Percentiles rank a stretch among this genome's conserved stretches.
Evolutionary conservation across 2,329 filamentous ascomycete genomes (phyloP).

Genomic region (Colletotrichum liaoningense): DNA sequence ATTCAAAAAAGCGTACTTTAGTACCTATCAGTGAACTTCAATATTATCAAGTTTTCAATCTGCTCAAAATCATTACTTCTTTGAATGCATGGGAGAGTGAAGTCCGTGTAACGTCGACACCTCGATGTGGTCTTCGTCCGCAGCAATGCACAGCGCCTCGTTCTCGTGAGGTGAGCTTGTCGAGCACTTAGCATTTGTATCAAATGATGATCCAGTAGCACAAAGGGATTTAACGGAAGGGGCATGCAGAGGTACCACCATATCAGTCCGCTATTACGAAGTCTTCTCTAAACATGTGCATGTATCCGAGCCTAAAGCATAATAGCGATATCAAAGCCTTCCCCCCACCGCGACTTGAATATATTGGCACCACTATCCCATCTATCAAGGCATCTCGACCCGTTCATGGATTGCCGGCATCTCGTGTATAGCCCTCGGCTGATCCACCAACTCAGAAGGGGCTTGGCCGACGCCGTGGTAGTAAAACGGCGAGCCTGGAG

Average conservation of each 20-base stretch:
- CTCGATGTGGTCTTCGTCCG: no score
- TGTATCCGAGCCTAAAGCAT: neutral
- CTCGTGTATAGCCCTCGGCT: constrained; percentile 14
- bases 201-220: neutral
- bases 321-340: neutral
- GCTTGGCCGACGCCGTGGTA: neutral
- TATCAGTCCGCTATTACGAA: neutral
- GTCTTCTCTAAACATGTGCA: neutral
- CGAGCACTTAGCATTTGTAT: neutral
- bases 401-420: constrained; percentile 26
- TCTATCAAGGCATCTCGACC: neutral
- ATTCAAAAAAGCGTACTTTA: no score
- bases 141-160: no score
- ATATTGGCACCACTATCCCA: neutral
- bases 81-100: no score
- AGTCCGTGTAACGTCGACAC: no score
- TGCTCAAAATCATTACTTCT: no score
- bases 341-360: neutral
- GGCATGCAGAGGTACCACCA: neutral
- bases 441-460: constrained; percentile 9
- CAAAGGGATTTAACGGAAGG: no score
- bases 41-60: no score
- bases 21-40: no score
- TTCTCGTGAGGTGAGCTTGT: no score
- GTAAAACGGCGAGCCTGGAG: constrained; percentile 1